Evolutionary conservation across 331 rosid species (phyloP).

Genomic region (Malus hybrid): DNA sequence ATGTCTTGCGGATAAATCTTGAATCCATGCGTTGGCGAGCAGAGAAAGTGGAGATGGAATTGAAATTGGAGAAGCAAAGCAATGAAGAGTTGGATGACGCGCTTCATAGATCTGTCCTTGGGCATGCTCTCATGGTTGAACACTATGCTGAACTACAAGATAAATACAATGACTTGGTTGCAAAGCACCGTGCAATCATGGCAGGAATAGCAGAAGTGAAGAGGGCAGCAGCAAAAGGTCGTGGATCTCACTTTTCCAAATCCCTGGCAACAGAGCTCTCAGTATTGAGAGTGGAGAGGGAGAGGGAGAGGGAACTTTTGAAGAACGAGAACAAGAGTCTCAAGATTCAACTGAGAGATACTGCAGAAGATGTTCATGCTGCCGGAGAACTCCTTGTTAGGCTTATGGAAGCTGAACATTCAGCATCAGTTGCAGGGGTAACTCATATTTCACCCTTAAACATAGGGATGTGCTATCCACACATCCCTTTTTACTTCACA

Average conservation of each 20-base stretch:
- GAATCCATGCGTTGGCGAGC: slow-evolving; percentile 58
- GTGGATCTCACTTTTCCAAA: slow-evolving; percentile 73
- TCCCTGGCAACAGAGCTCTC: slow-evolving; percentile 91
- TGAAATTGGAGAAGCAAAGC: slow-evolving; percentile 62
- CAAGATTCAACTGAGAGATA: slow-evolving; percentile 83
- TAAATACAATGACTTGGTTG: slow-evolving; percentile 68
- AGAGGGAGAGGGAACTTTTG: slow-evolving; percentile 72
- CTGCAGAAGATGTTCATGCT: slow-evolving; percentile 98
- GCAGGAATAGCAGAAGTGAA: slow-evolving; percentile 88
- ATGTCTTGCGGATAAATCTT: slow-evolving; percentile 80
- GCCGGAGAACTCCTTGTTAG: slow-evolving; percentile 96
- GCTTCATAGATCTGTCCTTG: slow-evolving; percentile 74
- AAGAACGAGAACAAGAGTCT: slow-evolving; percentile 82
- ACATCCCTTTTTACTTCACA: no score
- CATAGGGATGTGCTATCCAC: no score
- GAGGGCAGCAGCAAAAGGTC: slow-evolving; percentile 82
- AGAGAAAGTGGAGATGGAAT: slow-evolving; percentile 69
- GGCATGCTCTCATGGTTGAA: slow-evolving; percentile 88
- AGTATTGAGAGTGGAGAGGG: slow-evolving; percentile 72
- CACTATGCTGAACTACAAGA: slow-evolving; percentile 94
- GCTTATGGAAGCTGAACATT: slow-evolving; percentile 87
- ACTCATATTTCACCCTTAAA: background rate
- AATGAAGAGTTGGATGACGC: slow-evolving; percentile 88
- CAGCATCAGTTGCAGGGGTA: slow-evolving; percentile 78
- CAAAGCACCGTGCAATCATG: slow-evolving; percentile 80